These are phyloP conservation scores for Aspergillus versicolor DNA, from an alignment of 2,329 filamentous ascomycete genomes.

Conservation along the genomic window DNA sequence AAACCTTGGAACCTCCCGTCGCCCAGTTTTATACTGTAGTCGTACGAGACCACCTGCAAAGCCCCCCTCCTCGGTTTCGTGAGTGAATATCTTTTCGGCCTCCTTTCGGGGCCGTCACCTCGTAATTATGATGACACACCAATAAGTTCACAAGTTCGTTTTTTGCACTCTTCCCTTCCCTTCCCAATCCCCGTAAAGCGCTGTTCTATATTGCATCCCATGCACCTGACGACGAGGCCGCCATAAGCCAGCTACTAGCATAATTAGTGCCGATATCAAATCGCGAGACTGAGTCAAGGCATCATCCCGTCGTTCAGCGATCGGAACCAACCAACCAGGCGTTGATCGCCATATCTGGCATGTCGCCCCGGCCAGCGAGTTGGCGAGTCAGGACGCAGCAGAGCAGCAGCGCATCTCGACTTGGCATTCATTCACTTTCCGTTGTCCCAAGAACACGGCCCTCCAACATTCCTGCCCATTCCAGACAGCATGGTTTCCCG, in stretches of 20 bases:
- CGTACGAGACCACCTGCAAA: neutral
- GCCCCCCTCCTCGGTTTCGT: neutral
- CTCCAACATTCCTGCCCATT: neutral
- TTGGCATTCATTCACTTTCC: neutral
- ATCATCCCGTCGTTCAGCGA: neutral
- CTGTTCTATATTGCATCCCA: neutral
- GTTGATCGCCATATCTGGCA: neutral
- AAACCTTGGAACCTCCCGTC: neutral
- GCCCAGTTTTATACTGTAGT: neutral
- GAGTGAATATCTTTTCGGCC: neutral
- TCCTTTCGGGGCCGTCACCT: neutral
- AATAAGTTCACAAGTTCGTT: no score
- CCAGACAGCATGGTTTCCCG: neutral
- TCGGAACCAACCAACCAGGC: neutral
- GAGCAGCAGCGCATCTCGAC: neutral
- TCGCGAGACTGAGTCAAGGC: neutral
- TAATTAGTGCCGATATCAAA: neutral
- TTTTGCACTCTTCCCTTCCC: neutral
- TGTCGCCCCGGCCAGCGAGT: neutral
- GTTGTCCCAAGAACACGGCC: neutral
- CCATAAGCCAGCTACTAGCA: neutral
- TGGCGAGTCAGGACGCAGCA: neutral
- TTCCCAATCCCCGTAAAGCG: neutral
- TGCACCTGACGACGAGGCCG: neutral
- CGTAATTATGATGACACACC: constrained; percentile 1